Base-by-base conservation (phyloP, 345 rosid genomes). In the Erodium maritimum region DNA sequence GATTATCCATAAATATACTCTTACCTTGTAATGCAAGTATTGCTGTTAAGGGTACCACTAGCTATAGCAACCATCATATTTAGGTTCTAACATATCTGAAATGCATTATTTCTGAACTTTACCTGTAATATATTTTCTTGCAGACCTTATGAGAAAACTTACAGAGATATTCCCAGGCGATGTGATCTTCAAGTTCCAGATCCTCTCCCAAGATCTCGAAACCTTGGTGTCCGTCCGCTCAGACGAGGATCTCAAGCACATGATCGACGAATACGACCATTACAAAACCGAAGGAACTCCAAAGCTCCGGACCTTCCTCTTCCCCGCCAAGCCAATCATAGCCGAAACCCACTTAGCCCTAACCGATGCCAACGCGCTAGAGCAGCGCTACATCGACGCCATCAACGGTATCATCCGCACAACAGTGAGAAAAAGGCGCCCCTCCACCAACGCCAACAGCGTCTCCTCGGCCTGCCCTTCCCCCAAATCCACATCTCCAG, bases 311-410 rank as follows among this genome's bases (percentile, higher is more conserved):
- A 70, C 86, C 3, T 93, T 85, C 69, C 62, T 89, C 67, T 87
- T 87, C 71, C 90, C 94, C 19, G 46, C 73, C 19, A 73, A 46
- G 21, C 82, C 81, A 1, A 16, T 73, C 5, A 19, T 74, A 11
- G 14, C 67, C 0, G 88, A 84, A 61, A 73, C 63, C 53, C 95
- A 42, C 12, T 42, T 42, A 42, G 17, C 48, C 48, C 17, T 42
- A 42, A 42, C 48, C 14, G 48, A 42, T 12, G 48, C 48, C 48
- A 42, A 61, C 23, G 70, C 76, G 0, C 25, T 74, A 6, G 95
- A 88, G 63, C 94, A 83, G 55, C 86, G 88, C 5, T 91, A 84
- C 70, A 76, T 91, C 5, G 96, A 88, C 42, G 95, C 98, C 7
- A 68, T 91, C 69, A 91, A 91, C 23, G 90, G 93, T 9, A 60